These are phyloP conservation scores for Rhodamnia argentea DNA, from an alignment of 345 rosid genomes.

Conservation along the genomic window DNA sequence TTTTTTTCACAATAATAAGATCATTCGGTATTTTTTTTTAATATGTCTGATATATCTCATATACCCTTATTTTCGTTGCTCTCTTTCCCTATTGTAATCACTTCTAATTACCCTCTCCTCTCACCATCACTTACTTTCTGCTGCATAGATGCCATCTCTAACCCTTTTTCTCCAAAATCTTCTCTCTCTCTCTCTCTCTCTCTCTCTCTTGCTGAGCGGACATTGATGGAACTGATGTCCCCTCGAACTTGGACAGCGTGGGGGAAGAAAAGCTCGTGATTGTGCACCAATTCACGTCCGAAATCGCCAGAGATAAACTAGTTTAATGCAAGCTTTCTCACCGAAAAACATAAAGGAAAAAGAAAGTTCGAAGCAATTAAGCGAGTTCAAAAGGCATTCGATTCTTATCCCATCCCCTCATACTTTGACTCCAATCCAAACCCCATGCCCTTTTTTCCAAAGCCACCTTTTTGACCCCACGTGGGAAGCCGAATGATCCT, in stretches of 20 bases:
- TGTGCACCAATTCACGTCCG: background rate
- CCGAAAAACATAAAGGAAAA: background rate
- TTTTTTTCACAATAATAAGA: background rate
- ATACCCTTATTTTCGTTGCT: background rate
- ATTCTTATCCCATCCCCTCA: background rate
- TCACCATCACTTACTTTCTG: background rate
- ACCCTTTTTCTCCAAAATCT: background rate
- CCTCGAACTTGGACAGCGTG: background rate
- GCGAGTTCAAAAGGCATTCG: background rate
- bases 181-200: background rate
- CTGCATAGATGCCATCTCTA: background rate
- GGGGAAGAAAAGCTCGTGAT: background rate
- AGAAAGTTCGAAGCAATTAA: background rate
- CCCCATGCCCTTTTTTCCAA: background rate
- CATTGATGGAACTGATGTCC: background rate
- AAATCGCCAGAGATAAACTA: background rate
- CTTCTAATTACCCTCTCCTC: background rate
- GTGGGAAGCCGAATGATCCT: background rate
- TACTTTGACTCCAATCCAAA: background rate
- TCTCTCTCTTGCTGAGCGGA: background rate
- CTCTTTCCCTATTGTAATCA: background rate
- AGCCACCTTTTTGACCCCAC: background rate
- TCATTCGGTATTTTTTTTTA: background rate
- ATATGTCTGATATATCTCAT: background rate
- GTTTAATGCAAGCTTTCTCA: background rate